Base-by-base conservation (phyloP, 108 stramenopile genomes). In the Discostella stelligeroides region DNA sequence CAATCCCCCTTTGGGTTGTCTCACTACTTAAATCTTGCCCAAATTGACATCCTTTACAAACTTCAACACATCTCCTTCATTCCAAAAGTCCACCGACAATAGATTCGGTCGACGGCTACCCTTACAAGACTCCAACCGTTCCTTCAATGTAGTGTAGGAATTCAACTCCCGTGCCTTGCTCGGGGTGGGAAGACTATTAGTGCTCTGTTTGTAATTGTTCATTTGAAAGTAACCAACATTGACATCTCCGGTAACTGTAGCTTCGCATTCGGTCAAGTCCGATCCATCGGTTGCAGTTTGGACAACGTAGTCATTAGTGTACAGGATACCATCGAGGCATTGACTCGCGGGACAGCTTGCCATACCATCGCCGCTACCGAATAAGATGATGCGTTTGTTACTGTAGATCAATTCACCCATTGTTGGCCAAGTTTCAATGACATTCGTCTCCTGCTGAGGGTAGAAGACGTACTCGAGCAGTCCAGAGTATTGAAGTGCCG, bases 71-170 rank as follows among this genome's bases (percentile, higher is more conserved):
- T 82, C 79, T 2, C 90, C 90, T 34, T 72, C 61, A 49, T 65
- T 49, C 90, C 90, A 91, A 64, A 85, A 91, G 46, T 91, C 85
- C 11, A 85, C 77, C 9, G 80, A 73, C 0, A 91, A 11, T 7
- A 84, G 39, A 65, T 84, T 87, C 29, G 66, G 72, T 40, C 23
- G 23, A 41, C 43, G 60, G 4, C 48, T 42, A 60, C 68, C 83
- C 2, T 54, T 15, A 49, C 90, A 91, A 15, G 68, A 43, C 6
- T 61, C 48, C 7, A 91, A 54, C 42, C 85, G 46, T 1, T 62
- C 41, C 30, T 60, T n/a, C 46, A 83, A 56, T 30, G 40, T 46
- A 8, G 66, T 56, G 24, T 68, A 75, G 7, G 42, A 53, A 60
- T 90, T 87, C 65, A 88, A 30, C 10, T 37, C 43, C 20, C 60